These are phyloP conservation scores for Dictyostelium citrinum DNA, from an alignment of 78 protist genomes.

Conservation along the genomic window DNA sequence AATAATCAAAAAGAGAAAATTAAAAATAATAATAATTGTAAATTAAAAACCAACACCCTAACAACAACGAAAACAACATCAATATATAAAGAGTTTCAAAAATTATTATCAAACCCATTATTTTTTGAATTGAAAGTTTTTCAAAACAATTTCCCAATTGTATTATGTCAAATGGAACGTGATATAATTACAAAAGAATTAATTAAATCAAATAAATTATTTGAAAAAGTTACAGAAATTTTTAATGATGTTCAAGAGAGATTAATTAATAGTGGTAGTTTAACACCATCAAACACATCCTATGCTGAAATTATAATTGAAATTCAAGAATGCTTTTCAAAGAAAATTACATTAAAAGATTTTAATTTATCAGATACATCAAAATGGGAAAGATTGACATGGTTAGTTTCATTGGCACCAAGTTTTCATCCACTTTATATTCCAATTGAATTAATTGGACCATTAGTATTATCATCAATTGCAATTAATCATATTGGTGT, in stretches of 20 bases:
- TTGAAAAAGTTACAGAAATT: neutral
- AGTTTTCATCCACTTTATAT: slow-evolving; percentile 17
- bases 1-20: neutral
- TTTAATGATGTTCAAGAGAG: neutral
- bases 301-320: neutral
- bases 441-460: slow-evolving; percentile 17
- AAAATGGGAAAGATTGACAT: slow-evolving; percentile 2
- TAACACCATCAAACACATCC: neutral
- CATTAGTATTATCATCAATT: neutral
- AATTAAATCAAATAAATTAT: neutral
- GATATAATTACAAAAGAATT: neutral
- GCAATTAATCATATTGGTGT: slow-evolving; percentile 4
- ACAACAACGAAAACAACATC: neutral
- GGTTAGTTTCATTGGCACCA: slow-evolving; percentile 17
- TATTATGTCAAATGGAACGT: neutral
- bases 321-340: slow-evolving; percentile 7
- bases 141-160: slow-evolving; percentile 2
- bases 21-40: neutral
- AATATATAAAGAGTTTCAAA: neutral
- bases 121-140: slow-evolving; percentile 7
- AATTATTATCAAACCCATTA: slow-evolving; percentile 10
- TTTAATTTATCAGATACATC: neutral
- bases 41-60: neutral
- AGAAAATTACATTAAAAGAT: neutral
- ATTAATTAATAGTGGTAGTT: neutral